These are phyloP conservation scores for Dioszegia hungarica DNA, from an alignment of 768 basidiomycete genomes.

Conservation along the genomic window DNA sequence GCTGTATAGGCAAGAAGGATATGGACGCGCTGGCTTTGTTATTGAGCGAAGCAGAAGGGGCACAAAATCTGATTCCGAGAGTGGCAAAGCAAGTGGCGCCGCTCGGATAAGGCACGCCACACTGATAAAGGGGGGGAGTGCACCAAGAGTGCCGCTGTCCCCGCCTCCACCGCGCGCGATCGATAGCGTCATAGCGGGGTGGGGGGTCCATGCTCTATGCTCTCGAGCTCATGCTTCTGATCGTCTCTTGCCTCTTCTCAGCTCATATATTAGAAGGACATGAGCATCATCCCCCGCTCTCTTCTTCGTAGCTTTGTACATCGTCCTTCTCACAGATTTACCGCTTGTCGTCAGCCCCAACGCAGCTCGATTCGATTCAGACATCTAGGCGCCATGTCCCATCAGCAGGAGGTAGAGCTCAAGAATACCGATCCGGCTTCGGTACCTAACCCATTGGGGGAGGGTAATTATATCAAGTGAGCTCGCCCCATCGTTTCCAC, in stretches of 20 bases:
- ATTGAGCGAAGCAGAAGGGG: too few species aligned
- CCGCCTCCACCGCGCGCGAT: too few species aligned
- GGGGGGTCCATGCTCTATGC: too few species aligned
- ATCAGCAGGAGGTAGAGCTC: constrained; percentile 1
- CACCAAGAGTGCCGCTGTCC: too few species aligned
- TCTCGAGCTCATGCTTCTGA: too few species aligned
- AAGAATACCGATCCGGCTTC: constrained; percentile 24
- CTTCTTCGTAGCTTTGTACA: not conserved
- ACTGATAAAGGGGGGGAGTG: too few species aligned
- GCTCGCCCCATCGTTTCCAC: not conserved
- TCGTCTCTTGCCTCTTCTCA: too few species aligned
- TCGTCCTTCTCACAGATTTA: too few species aligned
- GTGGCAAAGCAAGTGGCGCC: too few species aligned
- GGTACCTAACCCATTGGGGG: constrained; percentile 60
- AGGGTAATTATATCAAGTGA: constrained; percentile 62
- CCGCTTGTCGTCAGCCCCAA: not conserved
- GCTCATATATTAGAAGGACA: not conserved
- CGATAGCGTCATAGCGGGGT: too few species aligned
- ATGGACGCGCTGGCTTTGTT: not conserved
- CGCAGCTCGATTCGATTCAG: not conserved
- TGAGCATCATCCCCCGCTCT: not conserved
- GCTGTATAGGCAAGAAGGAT: not conserved
- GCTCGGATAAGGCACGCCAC: too few species aligned
- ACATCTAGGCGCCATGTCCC: not conserved
- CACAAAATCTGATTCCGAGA: too few species aligned